Percentiles rank a stretch among this genome's conserved stretches.
These are phyloP conservation scores for Acanthamoeba rhysodes DNA, from an alignment of 208 protist species.

Conservation along the genomic window DNA sequence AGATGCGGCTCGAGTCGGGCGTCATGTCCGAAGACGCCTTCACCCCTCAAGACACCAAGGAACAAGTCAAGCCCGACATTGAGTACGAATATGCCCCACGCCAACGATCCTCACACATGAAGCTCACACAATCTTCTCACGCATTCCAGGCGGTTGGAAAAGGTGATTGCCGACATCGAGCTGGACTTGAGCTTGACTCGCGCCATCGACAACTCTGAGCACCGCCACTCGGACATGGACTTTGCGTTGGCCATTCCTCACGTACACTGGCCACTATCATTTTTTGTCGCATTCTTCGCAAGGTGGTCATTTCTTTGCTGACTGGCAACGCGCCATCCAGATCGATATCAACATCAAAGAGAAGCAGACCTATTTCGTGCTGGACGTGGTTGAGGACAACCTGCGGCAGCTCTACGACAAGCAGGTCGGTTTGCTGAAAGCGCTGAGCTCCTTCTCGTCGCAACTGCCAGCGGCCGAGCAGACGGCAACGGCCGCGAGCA, in stretches of 20 bases:
- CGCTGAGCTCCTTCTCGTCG: background rate
- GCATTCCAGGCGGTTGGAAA: background rate
- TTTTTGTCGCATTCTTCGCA: background rate
- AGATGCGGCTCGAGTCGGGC: constrained; percentile 46
- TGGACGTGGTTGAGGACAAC: constrained; percentile 49
- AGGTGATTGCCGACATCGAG: constrained; percentile 34
- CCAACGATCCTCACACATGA: background rate
- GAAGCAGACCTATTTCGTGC: constrained; percentile 48
- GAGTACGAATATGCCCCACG: background rate
- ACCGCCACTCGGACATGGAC: constrained; percentile 1
- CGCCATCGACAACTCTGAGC: constrained; percentile 11
- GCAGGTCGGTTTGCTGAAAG: background rate
- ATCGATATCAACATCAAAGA: constrained; percentile 67
- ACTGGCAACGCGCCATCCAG: background rate
- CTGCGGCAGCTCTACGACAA: constrained; percentile 51
- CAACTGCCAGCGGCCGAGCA: background rate
- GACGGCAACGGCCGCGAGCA: background rate
- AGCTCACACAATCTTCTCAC: background rate
- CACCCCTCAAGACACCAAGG: background rate
- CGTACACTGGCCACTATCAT: background rate
- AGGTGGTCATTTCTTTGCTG: background rate
- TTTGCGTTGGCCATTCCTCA: background rate
- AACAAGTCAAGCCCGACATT: background rate
- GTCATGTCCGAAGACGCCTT: constrained; percentile 47
- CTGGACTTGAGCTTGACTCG: constrained; percentile 46